Percentiles rank a stretch among this genome's conserved stretches.
These are phyloP conservation scores for Bisporella sp. DNA, from an alignment of 2,329 filamentous ascomycete genomes.

Conservation along the genomic window DNA sequence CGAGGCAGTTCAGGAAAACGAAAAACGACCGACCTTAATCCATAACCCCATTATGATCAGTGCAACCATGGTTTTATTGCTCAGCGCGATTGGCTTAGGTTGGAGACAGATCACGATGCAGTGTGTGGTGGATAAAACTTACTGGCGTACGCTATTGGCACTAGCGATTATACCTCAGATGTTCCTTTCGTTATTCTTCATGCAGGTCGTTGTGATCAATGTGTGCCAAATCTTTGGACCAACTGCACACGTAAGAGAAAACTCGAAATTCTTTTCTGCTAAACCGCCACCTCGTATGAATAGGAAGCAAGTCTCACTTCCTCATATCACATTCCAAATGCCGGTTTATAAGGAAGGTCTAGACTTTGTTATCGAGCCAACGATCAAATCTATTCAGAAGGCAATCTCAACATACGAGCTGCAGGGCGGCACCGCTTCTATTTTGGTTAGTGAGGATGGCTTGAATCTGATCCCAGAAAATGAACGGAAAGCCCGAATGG, in stretches of 20 bases:
- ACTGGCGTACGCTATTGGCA: slow-evolving; percentile 45
- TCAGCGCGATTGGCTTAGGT: slow-evolving; percentile 48
- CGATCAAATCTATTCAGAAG: slow-evolving; percentile 46
- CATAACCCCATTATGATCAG: slow-evolving; percentile 47
- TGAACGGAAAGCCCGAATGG: slow-evolving; percentile 40
- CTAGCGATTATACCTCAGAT: slow-evolving; percentile 42
- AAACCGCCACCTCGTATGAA: slow-evolving; percentile 31
- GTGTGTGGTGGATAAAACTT: slow-evolving; percentile 44
- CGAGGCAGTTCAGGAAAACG: neutral
- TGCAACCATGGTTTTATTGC: slow-evolving; percentile 44
- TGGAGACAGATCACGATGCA: slow-evolving; percentile 49
- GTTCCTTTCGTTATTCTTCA: slow-evolving; percentile 47
- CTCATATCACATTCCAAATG: slow-evolving; percentile 42
- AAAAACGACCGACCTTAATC: slow-evolving; percentile 41
- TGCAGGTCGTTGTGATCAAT: slow-evolving; percentile 42
- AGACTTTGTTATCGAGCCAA: slow-evolving; percentile 44
- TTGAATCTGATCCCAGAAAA: slow-evolving; percentile 52
- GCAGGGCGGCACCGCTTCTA: slow-evolving; percentile 59
- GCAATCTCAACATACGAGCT: slow-evolving; percentile 53
- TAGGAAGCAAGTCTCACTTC: slow-evolving; percentile 34
- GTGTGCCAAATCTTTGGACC: slow-evolving; percentile 45
- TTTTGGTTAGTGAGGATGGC: slow-evolving; percentile 63
- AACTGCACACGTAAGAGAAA: slow-evolving; percentile 35
- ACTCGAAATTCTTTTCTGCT: slow-evolving; percentile 33
- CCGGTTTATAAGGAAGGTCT: slow-evolving; percentile 44